Evolutionary conservation across 2,329 filamentous ascomycete genomes (phyloP), one percentile per base, ranked within the genome.

Genomic region (Neophaeococcomyces mojaviensis): DNA sequence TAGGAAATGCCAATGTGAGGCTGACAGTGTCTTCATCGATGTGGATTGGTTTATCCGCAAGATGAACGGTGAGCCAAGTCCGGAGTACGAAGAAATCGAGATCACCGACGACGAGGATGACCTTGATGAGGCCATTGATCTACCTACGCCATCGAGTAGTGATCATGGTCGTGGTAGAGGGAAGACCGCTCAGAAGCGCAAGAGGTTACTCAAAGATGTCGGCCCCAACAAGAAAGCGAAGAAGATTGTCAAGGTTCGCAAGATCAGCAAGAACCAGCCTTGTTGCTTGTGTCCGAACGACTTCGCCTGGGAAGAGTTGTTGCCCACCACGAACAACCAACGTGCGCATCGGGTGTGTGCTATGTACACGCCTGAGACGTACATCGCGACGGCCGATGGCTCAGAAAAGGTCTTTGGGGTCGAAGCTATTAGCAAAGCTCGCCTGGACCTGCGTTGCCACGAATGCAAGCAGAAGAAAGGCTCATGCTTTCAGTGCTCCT

Each of bases 1-100:
- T 13, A 95, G 96, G 68, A 94, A 92, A 64, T 98, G 92, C 66
- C 84, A 97, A 60, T 98, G 92, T 62, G 89, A 95, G 54, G 82
- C 94, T 49, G 92, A 98, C 70, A 97, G 90, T 59, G 92, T 98
- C 3, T 98, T 94, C 89, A 88, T 98, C 44, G 89, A 98, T 61
- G 88, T 97, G 3, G 82, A 87, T 48, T 92, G 96, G 59, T 94
- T 98, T 47, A 88, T 98, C 67, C 86, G 92, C 50, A 96, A 94
- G 64, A 69, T 97, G 38, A 80, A 89, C 42, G 92, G 92, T 35
- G 89, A 97, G 62, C 73, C 77, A 3, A 83, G 80, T 3, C 70
- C 70, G 0, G 69, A 72, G 46, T 71, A 61, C 48, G 63, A 70
- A 44, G 69, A 69, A 44, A 55, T 61, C 30, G 68, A 70, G 40